These are phyloP conservation scores for Verticillium nubilum DNA, from an alignment of 2,329 filamentous ascomycete species.

Conservation along the genomic window DNA sequence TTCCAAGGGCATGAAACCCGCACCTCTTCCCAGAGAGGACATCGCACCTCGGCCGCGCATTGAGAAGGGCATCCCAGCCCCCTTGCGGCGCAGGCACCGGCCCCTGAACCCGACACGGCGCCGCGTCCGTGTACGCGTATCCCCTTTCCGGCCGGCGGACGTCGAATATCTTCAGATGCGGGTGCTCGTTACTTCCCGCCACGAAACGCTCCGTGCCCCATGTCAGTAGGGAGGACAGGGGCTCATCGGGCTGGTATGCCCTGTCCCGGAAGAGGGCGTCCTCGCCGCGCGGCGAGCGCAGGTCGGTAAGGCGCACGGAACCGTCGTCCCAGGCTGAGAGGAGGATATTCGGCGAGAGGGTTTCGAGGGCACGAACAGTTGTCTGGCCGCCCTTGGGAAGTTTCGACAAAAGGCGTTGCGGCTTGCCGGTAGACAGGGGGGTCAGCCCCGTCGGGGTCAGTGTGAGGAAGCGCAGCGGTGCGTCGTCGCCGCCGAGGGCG, in stretches of 20 bases:
- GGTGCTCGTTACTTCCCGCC: constrained; percentile 37
- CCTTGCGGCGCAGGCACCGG: neutral
- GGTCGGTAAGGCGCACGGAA: constrained; percentile 33
- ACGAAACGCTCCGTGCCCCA: constrained; percentile 45
- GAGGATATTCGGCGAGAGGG: constrained; percentile 34
- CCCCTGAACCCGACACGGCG: neutral
- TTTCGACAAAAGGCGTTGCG: constrained; percentile 16
- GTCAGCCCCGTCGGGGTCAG: constrained; percentile 39
- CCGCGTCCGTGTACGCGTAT: constrained; percentile 44
- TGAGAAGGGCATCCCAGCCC: no score
- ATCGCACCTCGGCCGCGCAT: constrained; percentile 33
- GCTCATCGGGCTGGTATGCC: constrained; percentile 39
- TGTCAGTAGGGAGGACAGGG: constrained; percentile 40
- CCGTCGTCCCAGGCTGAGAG: constrained; percentile 51
- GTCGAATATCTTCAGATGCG: constrained; percentile 46
- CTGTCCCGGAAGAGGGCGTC: constrained; percentile 47
- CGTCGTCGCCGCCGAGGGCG: constrained; percentile 31
- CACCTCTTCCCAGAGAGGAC: constrained; percentile 27
- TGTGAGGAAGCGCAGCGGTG: constrained; percentile 40
- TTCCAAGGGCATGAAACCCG: constrained; percentile 41
- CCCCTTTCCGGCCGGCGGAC: constrained; percentile 39
- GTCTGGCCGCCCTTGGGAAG: constrained; percentile 21
- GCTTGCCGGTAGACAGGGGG: constrained; percentile 27
- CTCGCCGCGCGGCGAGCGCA: constrained; percentile 39
- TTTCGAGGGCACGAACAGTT: constrained; percentile 40